These are phyloP conservation scores for Hippophae tibetana DNA, from an alignment of 306 rosid genomes.

Conservation along the genomic window DNA sequence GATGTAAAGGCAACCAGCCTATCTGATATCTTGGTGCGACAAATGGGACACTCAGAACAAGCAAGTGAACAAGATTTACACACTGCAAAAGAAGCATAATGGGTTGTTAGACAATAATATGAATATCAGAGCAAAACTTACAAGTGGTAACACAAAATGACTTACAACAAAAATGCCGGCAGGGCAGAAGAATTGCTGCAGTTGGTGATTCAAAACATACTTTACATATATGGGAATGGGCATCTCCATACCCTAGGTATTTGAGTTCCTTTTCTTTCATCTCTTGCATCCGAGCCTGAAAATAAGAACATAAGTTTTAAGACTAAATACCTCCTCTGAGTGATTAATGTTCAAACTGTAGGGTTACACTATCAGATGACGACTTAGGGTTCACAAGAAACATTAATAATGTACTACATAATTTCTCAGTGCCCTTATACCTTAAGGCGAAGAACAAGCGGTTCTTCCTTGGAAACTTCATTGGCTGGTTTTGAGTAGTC, in stretches of 20 bases:
- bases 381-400: neutral
- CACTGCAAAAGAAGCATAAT: slow-evolving; percentile 28
- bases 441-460: slow-evolving; percentile 90
- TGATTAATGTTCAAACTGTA: too few species aligned
- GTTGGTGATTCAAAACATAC: slow-evolving; percentile 96
- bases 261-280: slow-evolving; percentile 88
- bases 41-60: slow-evolving; percentile 93
- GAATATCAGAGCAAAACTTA: neutral
- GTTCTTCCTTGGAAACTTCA: slow-evolving; percentile 58
- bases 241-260: slow-evolving; percentile 69
- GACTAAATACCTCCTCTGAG: too few species aligned
- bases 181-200: slow-evolving; percentile 91
- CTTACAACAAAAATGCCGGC: slow-evolving; percentile 97
- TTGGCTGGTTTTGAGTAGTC: slow-evolving; percentile 45
- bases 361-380: too few species aligned
- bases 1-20: slow-evolving; percentile 94
- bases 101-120: neutral
- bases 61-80: slow-evolving; percentile 98
- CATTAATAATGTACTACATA: neutral
- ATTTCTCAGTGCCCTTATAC: slow-evolving; percentile 18
- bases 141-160: slow-evolving; percentile 2
- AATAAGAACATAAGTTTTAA: neutral
- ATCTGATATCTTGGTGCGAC: slow-evolving; percentile 90
- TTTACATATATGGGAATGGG: slow-evolving; percentile 87
- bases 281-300: slow-evolving; percentile 93